Conservation (phyloP, 2,329 filamentous ascomycete genomes). For the Niveomyces coronatus region DNA sequence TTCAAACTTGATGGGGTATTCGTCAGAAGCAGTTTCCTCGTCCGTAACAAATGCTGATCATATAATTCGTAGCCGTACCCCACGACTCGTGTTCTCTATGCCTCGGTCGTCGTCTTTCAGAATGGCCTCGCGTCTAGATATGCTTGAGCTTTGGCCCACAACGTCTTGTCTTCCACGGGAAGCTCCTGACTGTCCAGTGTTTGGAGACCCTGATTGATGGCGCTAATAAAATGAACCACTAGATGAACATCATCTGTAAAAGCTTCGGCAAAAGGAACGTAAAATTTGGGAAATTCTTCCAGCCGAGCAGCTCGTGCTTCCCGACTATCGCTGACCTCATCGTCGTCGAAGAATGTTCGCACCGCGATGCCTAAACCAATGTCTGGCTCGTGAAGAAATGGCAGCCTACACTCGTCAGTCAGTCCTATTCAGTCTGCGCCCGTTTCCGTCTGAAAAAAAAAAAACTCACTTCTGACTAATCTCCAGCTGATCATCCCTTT, state of each 20-base stretch:
- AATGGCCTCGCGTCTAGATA: conserved; percentile 39
- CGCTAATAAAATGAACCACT: conserved; percentile 47
- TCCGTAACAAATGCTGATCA: conserved; percentile 5
- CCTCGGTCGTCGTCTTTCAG: conserved; percentile 14
- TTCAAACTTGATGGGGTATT: too few species aligned
- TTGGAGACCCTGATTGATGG: conserved; percentile 47
- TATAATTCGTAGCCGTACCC: conserved; percentile 1
- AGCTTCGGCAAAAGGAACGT: conserved; percentile 48
- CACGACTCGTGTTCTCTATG: neutral
- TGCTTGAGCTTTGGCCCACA: conserved; percentile 45
- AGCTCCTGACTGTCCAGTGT: conserved; percentile 39
- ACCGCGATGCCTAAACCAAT: conserved; percentile 70
- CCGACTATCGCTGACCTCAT: conserved; percentile 46
- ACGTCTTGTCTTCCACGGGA: conserved; percentile 32
- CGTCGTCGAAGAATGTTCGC: conserved; percentile 68
- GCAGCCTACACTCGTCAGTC: conserved; percentile 36
- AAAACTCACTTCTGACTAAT: conserved; percentile 59
- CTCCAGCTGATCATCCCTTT: conserved; percentile 53
- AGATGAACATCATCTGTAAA: conserved; percentile 50
- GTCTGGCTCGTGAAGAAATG: conserved; percentile 60
- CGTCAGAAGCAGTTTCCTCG: neutral
- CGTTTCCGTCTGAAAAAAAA: conserved; percentile 4
- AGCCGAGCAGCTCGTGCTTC: conserved; percentile 36
- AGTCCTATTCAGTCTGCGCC: neutral
- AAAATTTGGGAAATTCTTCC: conserved; percentile 39